phyloP scores from a whole-genome alignment of 352 stramenopile species.

The Phytophthora palmivora region DNA sequence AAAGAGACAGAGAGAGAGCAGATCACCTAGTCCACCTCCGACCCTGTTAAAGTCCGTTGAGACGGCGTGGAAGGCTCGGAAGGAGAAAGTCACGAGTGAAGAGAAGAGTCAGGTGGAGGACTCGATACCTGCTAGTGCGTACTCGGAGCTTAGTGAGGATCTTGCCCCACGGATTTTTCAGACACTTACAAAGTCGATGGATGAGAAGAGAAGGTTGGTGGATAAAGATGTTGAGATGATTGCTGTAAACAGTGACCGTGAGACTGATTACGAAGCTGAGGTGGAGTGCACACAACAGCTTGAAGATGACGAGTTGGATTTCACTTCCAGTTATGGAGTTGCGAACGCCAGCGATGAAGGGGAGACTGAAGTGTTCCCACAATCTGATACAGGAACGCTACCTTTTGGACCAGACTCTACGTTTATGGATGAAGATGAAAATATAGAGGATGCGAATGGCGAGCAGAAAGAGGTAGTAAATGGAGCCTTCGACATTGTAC shows the following conservation, averaged over 20 bases:
- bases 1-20: slow-evolving; percentile 12
- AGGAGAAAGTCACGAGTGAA: slow-evolving; percentile 10
- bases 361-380: slow-evolving; percentile 26
- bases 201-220: slow-evolving; percentile 6
- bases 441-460: slow-evolving; percentile 10
- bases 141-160: slow-evolving; percentile 44
- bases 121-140: slow-evolving; percentile 10
- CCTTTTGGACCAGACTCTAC: slow-evolving; percentile 23
- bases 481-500: not conserved
- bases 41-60: slow-evolving; percentile 40
- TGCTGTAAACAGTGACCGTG: slow-evolving; percentile 24
- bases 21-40: slow-evolving; percentile 18
- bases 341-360: slow-evolving; percentile 15
- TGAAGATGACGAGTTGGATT: slow-evolving; percentile 36
- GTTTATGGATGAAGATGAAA: slow-evolving; percentile 12
- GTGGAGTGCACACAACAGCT: slow-evolving; percentile 58
- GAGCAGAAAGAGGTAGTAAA: not conserved
- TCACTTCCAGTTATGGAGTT: slow-evolving; percentile 18
- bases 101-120: slow-evolving; percentile 3
- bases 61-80: slow-evolving; percentile 27
- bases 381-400: slow-evolving; percentile 35
- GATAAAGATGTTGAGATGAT: slow-evolving; percentile 17
- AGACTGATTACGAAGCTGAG: slow-evolving; percentile 36
- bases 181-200: slow-evolving; percentile 4
- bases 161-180: slow-evolving; percentile 32